These are phyloP conservation scores for Cutaneotrichosporon sp. DNA, from an alignment of 1,284 basidiomycete species.

Conservation along the genomic window DNA sequence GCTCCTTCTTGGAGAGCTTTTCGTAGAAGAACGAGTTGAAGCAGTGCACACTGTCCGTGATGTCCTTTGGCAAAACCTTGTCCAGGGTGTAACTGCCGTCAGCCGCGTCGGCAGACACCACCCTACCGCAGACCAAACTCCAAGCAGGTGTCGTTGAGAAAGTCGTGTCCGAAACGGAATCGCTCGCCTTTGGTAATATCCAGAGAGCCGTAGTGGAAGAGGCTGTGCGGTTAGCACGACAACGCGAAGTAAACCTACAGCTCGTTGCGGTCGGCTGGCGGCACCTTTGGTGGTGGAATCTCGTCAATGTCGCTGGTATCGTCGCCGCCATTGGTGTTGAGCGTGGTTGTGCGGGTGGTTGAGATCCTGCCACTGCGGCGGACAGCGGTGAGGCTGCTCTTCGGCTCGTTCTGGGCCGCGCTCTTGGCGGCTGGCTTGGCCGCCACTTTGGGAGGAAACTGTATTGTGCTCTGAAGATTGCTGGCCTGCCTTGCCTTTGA, in stretches of 20 bases:
- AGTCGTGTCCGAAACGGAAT: constrained; percentile 68
- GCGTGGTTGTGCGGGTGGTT: too few species aligned
- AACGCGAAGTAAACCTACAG: constrained; percentile 1
- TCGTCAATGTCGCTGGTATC: not conserved
- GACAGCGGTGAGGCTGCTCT: too few species aligned
- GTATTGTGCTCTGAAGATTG: too few species aligned
- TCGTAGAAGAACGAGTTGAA: constrained; percentile 99
- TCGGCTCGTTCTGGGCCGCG: too few species aligned
- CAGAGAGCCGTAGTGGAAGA: constrained; percentile 67
- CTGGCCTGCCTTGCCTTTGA: too few species aligned
- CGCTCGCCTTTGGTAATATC: constrained; percentile 74
- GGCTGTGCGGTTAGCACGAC: constrained; percentile 48
- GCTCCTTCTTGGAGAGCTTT: constrained; percentile 63
- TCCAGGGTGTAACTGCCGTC: constrained; percentile 1
- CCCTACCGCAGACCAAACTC: constrained; percentile 87
- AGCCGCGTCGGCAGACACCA: constrained; percentile 1
- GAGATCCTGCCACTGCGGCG: too few species aligned
- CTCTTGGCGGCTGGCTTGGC: too few species aligned
- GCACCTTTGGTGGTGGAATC: not conserved
- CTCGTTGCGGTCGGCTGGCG: not conserved
- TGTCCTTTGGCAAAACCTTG: not conserved
- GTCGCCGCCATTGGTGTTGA: not conserved
- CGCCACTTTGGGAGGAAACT: too few species aligned
- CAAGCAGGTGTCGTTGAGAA: constrained; percentile 90
- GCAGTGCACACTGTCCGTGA: constrained; percentile 54